These are phyloP conservation scores for Chamaecyparis obtusa DNA, from an alignment of 75 land plant genomes.

Conservation along the genomic window DNA sequence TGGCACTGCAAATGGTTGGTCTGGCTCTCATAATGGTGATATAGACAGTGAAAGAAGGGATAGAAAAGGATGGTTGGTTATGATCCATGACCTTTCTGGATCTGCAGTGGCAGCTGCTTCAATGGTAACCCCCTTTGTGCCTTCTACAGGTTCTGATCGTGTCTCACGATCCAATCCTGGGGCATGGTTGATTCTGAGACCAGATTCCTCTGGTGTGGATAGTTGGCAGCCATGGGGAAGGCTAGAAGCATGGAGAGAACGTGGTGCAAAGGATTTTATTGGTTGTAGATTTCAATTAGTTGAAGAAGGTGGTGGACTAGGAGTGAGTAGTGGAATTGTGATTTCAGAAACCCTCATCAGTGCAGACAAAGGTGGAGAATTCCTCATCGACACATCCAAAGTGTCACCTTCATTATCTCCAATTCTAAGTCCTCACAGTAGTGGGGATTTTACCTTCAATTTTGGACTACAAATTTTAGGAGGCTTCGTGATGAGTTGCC, in stretches of 20 bases:
- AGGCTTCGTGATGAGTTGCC: slow-evolving; percentile 73
- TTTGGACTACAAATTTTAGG: slow-evolving; percentile 26
- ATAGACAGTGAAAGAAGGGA: slow-evolving; percentile 61
- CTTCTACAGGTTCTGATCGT: slow-evolving; percentile 70
- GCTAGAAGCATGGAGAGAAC: slow-evolving; percentile 91
- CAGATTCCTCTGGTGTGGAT: slow-evolving; percentile 34
- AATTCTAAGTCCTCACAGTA: slow-evolving; percentile 60
- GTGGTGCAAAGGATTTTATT: slow-evolving; percentile 40
- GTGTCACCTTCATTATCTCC: slow-evolving; percentile 47
- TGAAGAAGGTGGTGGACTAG: slow-evolving; percentile 46
- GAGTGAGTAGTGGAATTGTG: slow-evolving; percentile 29
- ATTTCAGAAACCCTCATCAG: slow-evolving; percentile 64
- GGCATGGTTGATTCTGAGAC: slow-evolving; percentile 81
- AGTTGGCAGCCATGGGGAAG: slow-evolving; percentile 94
- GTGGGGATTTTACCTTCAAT: slow-evolving; percentile 48
- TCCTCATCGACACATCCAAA: slow-evolving; percentile 65
- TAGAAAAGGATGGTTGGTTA: slow-evolving; percentile 85
- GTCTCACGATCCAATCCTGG: slow-evolving; percentile 88
- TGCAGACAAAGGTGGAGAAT: slow-evolving; percentile 79
- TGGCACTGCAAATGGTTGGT: slow-evolving; percentile 33
- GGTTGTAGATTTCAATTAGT: slow-evolving; percentile 70
- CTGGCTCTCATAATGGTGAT: slow-evolving; percentile 32
- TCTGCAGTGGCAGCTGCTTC: slow-evolving; percentile 94
- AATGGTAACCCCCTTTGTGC: slow-evolving; percentile 92
- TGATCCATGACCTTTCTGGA: slow-evolving; percentile 87